A percentile compares a stretch with the other conserved stretches of the same genome.
phyloP scores from a whole-genome alignment of 768 basidiomycete species.

The Naganishia onofrii region DNA sequence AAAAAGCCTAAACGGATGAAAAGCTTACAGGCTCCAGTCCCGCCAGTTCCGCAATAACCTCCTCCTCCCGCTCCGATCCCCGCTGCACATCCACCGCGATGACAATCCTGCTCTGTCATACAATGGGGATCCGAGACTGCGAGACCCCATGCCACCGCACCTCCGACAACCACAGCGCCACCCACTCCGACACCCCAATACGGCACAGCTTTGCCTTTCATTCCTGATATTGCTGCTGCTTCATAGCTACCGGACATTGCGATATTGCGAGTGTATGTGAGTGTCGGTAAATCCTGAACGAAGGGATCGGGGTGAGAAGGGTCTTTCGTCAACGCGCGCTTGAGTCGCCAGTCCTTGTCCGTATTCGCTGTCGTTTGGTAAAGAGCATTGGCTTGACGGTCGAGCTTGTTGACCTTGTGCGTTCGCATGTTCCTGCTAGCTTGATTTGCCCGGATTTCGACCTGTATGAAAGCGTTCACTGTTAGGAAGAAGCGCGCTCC shows the following conservation, averaged over 20 bases:
- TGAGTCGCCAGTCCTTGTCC: neutral
- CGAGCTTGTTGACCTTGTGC: neutral
- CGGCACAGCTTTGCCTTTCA: neutral
- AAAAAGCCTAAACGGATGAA: neutral
- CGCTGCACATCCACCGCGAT: neutral
- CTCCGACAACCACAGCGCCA: neutral
- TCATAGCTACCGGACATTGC: neutral
- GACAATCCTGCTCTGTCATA: neutral
- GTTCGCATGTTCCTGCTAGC: neutral
- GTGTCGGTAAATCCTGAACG: constrained; percentile 3
- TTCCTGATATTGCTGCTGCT: neutral
- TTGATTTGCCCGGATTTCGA: neutral
- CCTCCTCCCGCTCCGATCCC: neutral
- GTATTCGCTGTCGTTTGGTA: neutral
- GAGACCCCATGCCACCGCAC: neutral
- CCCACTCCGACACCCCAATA: constrained; percentile 3
- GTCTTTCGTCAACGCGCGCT: constrained; percentile 5
- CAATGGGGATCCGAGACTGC: neutral
- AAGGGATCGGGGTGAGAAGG: constrained; percentile 4
- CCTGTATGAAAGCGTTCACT: neutral
- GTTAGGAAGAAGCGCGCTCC: neutral
- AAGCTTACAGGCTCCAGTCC: neutral
- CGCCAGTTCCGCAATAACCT: neutral
- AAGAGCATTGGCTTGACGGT: neutral
- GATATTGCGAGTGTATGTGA: neutral